phyloP scores from a whole-genome alignment of 805 yeast species.

The Sugiyamaella chiloensis region DNA sequence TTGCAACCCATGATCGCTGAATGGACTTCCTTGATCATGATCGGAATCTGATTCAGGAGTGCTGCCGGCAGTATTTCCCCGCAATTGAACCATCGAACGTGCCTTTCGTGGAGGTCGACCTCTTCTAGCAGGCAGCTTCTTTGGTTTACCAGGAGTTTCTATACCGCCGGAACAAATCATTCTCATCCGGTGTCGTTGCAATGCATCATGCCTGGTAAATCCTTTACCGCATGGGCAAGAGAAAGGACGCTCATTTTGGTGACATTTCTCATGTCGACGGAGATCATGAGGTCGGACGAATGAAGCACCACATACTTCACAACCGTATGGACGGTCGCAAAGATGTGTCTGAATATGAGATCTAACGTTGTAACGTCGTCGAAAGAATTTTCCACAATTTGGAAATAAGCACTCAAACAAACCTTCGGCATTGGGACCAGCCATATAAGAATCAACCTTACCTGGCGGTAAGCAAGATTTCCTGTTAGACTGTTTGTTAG shows the following conservation, averaged over 20 bases:
- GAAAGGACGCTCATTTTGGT: slow-evolving; percentile 62
- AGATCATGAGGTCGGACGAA: slow-evolving; percentile 96
- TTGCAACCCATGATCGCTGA: slow-evolving; percentile 13
- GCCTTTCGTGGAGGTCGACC: slow-evolving; percentile 36
- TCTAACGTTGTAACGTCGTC: slow-evolving; percentile 85
- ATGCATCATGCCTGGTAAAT: slow-evolving; percentile 85
- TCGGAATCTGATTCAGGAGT: slow-evolving; percentile 15
- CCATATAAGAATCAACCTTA: slow-evolving; percentile 76
- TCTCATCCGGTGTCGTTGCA: slow-evolving; percentile 73
- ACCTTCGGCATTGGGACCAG: slow-evolving; percentile 72
- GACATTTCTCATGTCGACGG: slow-evolving; percentile 85
- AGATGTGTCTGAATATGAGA: slow-evolving; percentile 97
- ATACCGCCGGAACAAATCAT: slow-evolving; percentile 81
- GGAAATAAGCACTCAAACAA: slow-evolving; percentile 71
- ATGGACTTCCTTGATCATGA: slow-evolving; percentile 14
- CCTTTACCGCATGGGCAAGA: slow-evolving; percentile 92
- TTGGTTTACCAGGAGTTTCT: slow-evolving; percentile 30
- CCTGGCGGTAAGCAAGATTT: slow-evolving; percentile 81
- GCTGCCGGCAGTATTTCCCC: neutral
- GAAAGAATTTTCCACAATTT: slow-evolving; percentile 77
- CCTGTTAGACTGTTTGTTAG: slow-evolving; percentile 37
- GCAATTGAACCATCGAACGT: slow-evolving; percentile 13
- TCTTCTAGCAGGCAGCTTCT: slow-evolving; percentile 35
- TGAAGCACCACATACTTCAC: slow-evolving; percentile 70
- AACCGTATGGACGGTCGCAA: slow-evolving; percentile 87